Evolutionary conservation across 2,329 filamentous ascomycete genomes (phyloP).

Genomic region (Aspergillus fructus): DNA sequence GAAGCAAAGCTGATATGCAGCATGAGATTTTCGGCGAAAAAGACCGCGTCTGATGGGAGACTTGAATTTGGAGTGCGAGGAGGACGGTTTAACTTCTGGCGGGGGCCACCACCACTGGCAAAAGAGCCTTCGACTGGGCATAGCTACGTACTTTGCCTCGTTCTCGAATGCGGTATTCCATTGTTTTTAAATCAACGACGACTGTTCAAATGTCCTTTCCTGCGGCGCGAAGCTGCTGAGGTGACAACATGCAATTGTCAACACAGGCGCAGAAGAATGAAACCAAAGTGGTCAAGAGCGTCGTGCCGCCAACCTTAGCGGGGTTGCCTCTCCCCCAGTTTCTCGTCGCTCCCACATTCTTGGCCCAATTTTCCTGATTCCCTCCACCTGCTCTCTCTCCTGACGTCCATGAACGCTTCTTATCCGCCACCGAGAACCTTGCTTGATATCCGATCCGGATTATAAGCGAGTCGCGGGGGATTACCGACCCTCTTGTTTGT

Average conservation of each 20-base stretch:
- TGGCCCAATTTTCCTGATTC: background rate
- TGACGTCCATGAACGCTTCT: background rate
- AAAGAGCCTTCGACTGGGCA: background rate
- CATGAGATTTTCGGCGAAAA: background rate
- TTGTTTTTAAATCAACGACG: background rate
- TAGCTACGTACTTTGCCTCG: background rate
- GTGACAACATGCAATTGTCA: too few species aligned
- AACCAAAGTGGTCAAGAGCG: background rate
- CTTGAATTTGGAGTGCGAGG: background rate
- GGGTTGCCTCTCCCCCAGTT: conserved; percentile 5
- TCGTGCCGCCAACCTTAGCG: background rate
- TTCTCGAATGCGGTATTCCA: background rate
- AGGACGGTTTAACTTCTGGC: background rate
- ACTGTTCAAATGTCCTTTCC: too few species aligned
- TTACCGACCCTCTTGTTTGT: conserved; percentile 2
- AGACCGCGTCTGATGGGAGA: too few species aligned
- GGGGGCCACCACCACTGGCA: background rate
- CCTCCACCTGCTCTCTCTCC: background rate
- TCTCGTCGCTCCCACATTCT: background rate
- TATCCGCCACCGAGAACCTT: conserved; percentile 1
- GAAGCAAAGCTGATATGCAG: background rate
- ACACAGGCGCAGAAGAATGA: background rate
- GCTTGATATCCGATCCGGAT: background rate
- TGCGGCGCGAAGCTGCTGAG: too few species aligned
- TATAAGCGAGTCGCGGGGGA: background rate